Evolutionary conservation across 495 filamentous ascomycete species (phyloP), one percentile per base, ranked within the genome.

Genomic region (Neurospora terricola): DNA sequence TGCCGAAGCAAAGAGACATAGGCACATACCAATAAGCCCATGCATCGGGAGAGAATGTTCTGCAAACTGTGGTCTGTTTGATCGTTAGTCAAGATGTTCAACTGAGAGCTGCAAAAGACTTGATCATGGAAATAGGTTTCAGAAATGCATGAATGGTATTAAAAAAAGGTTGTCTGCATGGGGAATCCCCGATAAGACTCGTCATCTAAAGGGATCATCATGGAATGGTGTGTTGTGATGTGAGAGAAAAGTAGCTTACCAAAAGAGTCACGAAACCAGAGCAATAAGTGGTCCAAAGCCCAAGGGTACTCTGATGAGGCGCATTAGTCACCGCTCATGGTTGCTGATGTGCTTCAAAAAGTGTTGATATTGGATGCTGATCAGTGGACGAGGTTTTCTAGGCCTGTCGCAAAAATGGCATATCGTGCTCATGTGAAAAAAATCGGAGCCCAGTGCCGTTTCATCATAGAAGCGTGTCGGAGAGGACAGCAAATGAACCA

Each of bases 341-440:
- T 77, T 79, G 75, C 74, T 16, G 69, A 43, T 48, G 73, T 38
- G 30, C 36, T 40, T 45, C 11, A 16, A 70, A 37, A 69, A 4
- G 70, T 69, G 73, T 30, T 70, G 69, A 69, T 77, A 71, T 72
- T 69, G 75, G 76, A 76, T 77, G 74, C 75, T 79, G 77, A 87
- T 98, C 96, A 99, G 96, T 94, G 92, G 94, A 93, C 94, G 89
- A 97, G 94, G 96, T 97, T 99, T 99, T 97, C 95, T 97, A 98
- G 93, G 96, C 95, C 94, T 97, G 93, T 93, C 94, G 81, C 93
- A 93, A 93, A 78, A 89, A 87, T 88, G 94, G 93, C 93, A 85
- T 96, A 84, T 97, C 93, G 54, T 90, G 82, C 85, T 94, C 92
- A 94, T 86, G 80, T 83, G 74, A 81, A 78, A 77, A 77, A 82